Conservation (phyloP, 2,329 filamentous ascomycete species). For the Alternaria burnsii region DNA sequence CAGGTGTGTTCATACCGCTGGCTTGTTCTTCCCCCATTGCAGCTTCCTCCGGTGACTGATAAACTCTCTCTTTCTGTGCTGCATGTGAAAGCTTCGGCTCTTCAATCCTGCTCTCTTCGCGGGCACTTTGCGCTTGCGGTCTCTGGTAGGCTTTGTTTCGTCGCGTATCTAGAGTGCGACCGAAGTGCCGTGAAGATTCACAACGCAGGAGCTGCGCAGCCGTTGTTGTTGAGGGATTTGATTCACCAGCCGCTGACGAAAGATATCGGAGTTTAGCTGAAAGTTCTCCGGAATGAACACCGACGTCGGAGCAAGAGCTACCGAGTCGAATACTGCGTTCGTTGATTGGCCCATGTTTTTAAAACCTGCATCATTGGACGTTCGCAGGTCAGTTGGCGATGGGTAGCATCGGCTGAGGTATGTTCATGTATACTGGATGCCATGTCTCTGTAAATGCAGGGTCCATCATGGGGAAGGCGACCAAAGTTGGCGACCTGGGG, state of each 20-base stretch:
- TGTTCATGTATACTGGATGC: neutral
- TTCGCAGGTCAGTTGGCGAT: neutral
- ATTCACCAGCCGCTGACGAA: conserved; percentile 15
- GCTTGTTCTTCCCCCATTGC: conserved; percentile 40
- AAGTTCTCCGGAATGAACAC: conserved; percentile 19
- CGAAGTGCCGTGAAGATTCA: neutral
- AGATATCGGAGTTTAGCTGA: conserved; percentile 15
- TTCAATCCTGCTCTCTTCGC: neutral
- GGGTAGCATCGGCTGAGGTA: conserved; percentile 17
- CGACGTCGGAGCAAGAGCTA: conserved; percentile 27
- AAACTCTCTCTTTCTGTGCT: conserved; percentile 38
- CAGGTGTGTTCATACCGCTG: conserved; percentile 15
- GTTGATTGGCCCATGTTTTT: conserved; percentile 12
- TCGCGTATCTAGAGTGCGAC: neutral
- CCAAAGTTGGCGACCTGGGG: neutral
- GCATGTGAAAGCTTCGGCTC: conserved; percentile 34
- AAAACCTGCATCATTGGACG: neutral
- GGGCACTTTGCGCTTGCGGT: neutral
- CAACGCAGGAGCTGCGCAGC: neutral
- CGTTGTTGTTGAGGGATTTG: conserved; percentile 12
- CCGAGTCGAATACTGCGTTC: conserved; percentile 14
- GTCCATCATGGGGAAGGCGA: neutral
- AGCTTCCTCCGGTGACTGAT: conserved; percentile 39
- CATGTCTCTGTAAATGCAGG: neutral
- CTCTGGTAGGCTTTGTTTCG: neutral